Conservation (phyloP, 2,329 filamentous ascomycete species). For the Monosporascus ibericus region DNA sequence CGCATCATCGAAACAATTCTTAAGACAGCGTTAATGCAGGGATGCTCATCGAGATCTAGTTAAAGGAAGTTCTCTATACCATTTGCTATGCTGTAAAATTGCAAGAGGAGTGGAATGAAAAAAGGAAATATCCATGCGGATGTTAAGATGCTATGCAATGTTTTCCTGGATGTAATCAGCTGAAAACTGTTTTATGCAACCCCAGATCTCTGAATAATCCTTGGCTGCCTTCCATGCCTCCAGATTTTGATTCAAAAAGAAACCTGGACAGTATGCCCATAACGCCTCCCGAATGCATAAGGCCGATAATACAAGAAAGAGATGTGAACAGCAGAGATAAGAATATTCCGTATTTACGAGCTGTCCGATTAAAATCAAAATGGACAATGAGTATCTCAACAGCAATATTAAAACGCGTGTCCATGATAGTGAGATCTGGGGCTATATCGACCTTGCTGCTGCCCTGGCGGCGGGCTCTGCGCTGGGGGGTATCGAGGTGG, state of each 20-base stretch:
- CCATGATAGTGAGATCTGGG: conserved; percentile 18
- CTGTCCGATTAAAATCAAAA: too few relatives aligned
- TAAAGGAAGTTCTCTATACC: too few relatives aligned
- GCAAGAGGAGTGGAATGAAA: background rate
- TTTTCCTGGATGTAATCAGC: too few relatives aligned
- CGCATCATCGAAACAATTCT: too few relatives aligned
- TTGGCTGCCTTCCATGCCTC: background rate
- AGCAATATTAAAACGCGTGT: conserved; percentile 21
- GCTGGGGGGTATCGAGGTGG: conserved; percentile 8
- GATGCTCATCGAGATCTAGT: too few relatives aligned
- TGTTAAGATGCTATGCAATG: background rate
- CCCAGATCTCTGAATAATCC: background rate
- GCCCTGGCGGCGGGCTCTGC: conserved; percentile 16
- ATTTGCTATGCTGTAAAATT: too few relatives aligned
- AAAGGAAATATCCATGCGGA: background rate
- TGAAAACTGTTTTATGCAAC: background rate
- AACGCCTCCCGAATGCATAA: background rate
- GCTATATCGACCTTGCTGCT: conserved; percentile 7
- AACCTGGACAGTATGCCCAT: background rate
- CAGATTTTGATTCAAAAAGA: background rate
- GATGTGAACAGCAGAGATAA: background rate
- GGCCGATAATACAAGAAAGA: background rate
- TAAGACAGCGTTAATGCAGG: too few relatives aligned
- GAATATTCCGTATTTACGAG: background rate
- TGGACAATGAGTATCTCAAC: background rate